Conservation (phyloP, 345 rosid species). For the Citrus glauca region DNA sequence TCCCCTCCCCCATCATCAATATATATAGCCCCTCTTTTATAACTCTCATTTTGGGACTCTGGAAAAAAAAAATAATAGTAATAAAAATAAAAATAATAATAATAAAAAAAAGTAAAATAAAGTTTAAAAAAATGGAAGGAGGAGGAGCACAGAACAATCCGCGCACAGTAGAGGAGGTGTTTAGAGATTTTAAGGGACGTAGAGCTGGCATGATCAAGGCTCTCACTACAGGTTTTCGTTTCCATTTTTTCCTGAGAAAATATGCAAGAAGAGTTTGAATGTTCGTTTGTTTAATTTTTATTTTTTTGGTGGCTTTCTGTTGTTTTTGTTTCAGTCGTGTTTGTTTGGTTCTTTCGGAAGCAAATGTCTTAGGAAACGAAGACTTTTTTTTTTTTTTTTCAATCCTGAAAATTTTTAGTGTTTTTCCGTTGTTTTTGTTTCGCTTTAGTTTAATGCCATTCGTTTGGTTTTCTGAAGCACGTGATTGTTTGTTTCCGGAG, state of each 20-base stretch:
- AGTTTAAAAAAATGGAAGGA: conserved; percentile 33
- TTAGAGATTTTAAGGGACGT: conserved; percentile 69
- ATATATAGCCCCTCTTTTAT: neutral
- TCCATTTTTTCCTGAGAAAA: conserved; percentile 11
- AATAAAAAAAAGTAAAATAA: neutral
- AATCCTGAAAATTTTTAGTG: neutral
- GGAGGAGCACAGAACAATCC: conserved; percentile 36
- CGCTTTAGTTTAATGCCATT: neutral
- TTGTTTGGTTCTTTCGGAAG: conserved; percentile 5
- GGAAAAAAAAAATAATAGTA: neutral
- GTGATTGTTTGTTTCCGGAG: neutral
- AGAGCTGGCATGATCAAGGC: conserved; percentile 69
- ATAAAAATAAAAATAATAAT: neutral
- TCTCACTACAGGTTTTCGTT: conserved; percentile 46
- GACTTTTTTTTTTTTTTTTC: neutral
- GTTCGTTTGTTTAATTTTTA: neutral
- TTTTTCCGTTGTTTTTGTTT: neutral
- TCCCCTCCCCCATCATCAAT: neutral
- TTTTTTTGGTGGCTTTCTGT: neutral
- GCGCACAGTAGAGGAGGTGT: conserved; percentile 75
- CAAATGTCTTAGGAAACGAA: neutral
- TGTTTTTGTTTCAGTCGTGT: conserved; percentile 4
- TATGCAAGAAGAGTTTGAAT: neutral
- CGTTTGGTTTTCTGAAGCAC: conserved; percentile 1
- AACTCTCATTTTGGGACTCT: neutral